Evolutionary conservation across 768 basidiomycete genomes (phyloP).

Genomic region (Trametes punicea): DNA sequence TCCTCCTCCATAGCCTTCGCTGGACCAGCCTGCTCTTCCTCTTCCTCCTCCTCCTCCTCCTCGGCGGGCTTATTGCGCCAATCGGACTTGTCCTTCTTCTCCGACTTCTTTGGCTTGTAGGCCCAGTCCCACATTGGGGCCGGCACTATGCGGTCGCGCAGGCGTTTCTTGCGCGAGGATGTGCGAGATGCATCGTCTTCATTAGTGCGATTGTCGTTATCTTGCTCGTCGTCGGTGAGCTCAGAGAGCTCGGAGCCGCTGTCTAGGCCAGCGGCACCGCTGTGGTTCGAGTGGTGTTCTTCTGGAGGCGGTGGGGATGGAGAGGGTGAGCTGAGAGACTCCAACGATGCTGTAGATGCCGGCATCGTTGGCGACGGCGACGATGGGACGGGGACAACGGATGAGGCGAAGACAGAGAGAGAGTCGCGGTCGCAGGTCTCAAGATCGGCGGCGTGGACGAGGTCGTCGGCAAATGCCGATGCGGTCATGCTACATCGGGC

Average conservation of each 20-base stretch:
- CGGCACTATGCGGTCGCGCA: conserved; percentile 62
- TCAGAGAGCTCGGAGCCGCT: conserved; percentile 78
- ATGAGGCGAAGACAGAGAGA: not conserved
- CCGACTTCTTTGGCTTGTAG: conserved; percentile 40
- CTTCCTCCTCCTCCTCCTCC: conserved; percentile 48
- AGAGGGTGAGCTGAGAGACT: conserved; percentile 64
- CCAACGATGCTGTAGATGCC: conserved; percentile 61
- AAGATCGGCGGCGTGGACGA: conserved; percentile 20
- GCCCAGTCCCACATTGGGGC: conserved; percentile 89
- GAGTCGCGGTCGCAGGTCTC: not conserved
- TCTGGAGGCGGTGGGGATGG: conserved; percentile 49
- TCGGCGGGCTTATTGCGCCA: conserved; percentile 33
- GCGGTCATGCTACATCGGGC: conserved; percentile 3
- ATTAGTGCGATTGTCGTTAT: conserved; percentile 35
- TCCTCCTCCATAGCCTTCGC: conserved; percentile 63
- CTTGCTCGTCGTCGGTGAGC: conserved; percentile 79
- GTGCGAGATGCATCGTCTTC: conserved; percentile 25
- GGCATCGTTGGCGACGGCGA: conserved; percentile 36
- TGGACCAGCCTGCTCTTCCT: conserved; percentile 36
- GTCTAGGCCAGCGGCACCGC: conserved; percentile 45
- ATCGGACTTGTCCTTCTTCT: conserved; percentile 34
- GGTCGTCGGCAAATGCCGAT: conserved; percentile 9
- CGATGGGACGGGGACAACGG: conserved; percentile 13
- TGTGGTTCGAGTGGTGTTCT: conserved; percentile 28
- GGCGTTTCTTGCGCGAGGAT: conserved; percentile 28